Percentiles rank a stretch among this genome's conserved stretches.
phyloP scores from a whole-genome alignment of 371 early-diverging fungal species.

The Mycotypha africana region DNA sequence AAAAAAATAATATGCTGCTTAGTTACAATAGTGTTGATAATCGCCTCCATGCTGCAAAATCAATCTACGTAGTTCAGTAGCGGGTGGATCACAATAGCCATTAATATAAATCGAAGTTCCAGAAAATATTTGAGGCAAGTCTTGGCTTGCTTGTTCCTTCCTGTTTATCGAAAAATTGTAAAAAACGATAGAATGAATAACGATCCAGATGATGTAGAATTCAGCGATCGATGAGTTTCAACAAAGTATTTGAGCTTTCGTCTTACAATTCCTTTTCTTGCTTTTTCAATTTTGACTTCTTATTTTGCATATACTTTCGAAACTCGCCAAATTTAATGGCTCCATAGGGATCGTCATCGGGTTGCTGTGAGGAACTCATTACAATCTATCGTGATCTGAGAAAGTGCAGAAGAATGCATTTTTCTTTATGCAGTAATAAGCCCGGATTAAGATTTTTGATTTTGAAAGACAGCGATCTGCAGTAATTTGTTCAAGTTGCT shows the following conservation, averaged over 20 bases:
- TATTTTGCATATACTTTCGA: conserved; percentile 55
- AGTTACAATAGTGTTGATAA: conserved; percentile 54
- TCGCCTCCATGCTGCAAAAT: conserved; percentile 58
- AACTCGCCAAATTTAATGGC: conserved; percentile 60
- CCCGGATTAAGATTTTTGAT: too few relatives aligned
- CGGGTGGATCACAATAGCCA: conserved; percentile 62
- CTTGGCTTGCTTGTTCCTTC: conserved; percentile 19
- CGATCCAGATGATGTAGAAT: background rate
- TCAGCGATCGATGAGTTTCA: too few relatives aligned
- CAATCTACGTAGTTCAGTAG: conserved; percentile 48
- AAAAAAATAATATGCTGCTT: too few relatives aligned
- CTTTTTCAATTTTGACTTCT: conserved; percentile 55
- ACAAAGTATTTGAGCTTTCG: background rate
- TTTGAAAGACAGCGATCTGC: too few relatives aligned
- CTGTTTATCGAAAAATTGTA: conserved; percentile 4
- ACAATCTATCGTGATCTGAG: background rate
- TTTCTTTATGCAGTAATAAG: too few relatives aligned
- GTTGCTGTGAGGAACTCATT: background rate
- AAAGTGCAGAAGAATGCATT: too few relatives aligned
- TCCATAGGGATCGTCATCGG: conserved; percentile 38
- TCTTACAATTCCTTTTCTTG: conserved; percentile 49
- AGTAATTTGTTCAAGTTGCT: too few relatives aligned
- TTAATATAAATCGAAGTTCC: conserved; percentile 62
- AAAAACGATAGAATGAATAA: background rate
- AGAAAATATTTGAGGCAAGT: conserved; percentile 42